Percentiles rank a stretch among this genome's conserved stretches.
Evolutionary conservation across 148 eudicot genomes (phyloP).

Genomic region (Limonium bicolor): DNA sequence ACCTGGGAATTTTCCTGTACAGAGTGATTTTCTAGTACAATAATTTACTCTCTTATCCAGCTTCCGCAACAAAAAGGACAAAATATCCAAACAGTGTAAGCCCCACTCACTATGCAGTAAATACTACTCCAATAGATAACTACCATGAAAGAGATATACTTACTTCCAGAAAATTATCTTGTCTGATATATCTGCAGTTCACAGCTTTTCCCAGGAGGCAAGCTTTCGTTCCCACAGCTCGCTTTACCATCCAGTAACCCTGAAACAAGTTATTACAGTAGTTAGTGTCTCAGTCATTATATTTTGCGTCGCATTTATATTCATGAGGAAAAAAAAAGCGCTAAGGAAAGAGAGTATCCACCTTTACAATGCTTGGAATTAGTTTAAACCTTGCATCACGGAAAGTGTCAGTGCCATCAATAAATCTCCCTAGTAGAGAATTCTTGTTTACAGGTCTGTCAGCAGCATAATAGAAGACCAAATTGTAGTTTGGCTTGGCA

Average conservation of each 20-base stretch:
- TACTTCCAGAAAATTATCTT: slow-evolving; percentile 93
- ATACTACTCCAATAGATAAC: too few relatives aligned
- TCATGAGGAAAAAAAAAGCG: too few relatives aligned
- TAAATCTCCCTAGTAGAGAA: slow-evolving; percentile 68
- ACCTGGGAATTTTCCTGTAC: too few relatives aligned
- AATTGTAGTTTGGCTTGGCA: slow-evolving; percentile 77
- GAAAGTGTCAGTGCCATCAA: slow-evolving; percentile 62
- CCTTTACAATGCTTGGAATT: slow-evolving; percentile 92
- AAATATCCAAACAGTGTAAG: too few relatives aligned
- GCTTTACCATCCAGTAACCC: slow-evolving; percentile 99
- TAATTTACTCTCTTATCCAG: too few relatives aligned
- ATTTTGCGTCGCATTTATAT: too few relatives aligned
- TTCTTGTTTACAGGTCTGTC: slow-evolving; percentile 61
- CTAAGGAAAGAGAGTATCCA: slow-evolving; percentile 7
- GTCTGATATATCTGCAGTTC: slow-evolving; percentile 73
- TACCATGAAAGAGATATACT: neutral
- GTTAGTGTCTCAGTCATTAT: too few relatives aligned
- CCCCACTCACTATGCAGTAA: too few relatives aligned
- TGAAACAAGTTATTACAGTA: slow-evolving; percentile 13
- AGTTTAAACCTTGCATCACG: slow-evolving; percentile 89
- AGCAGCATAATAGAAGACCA: slow-evolving; percentile 86
- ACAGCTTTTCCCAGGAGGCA: slow-evolving; percentile 91
- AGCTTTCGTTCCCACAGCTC: slow-evolving; percentile 93
- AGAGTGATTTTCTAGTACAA: too few relatives aligned
- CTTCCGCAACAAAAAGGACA: too few relatives aligned